Percentiles rank a stretch among this genome's conserved stretches.
Conservation (phyloP, 805 yeast genomes). For the Hanseniaspora guilliermondii region DNA sequence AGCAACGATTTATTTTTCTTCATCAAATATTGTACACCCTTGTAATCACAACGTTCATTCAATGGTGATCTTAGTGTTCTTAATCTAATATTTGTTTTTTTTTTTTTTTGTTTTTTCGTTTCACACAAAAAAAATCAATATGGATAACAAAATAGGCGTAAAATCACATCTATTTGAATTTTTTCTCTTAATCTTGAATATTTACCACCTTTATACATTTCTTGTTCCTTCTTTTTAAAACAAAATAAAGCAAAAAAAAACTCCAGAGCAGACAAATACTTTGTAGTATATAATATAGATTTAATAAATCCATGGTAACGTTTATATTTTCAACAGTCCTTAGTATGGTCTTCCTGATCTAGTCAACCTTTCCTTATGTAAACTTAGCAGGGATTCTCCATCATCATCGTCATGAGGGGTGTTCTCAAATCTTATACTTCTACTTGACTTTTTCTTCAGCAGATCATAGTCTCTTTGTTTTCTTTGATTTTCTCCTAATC, state of each 20-base stretch:
- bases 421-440: constrained; percentile 8
- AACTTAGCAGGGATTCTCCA: constrained; percentile 6
- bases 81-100: not conserved
- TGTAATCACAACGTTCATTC: no score
- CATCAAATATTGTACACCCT: no score
- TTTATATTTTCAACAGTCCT: no score
- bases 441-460: not conserved
- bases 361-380: constrained; percentile 2
- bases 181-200: not conserved
- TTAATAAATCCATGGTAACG: no score
- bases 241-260: no score
- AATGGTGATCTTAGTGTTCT: no score
- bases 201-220: no score
- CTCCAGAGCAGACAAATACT: no score
- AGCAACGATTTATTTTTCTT: no score
- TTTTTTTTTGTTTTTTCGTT: not conserved
- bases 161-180: no score
- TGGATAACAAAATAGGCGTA: not conserved
- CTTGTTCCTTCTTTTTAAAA: no score
- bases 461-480: not conserved
- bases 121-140: not conserved
- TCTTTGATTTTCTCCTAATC: not conserved
- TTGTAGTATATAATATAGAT: no score
- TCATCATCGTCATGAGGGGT: constrained; percentile 12
- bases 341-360: constrained; percentile 12